These are phyloP conservation scores for Neoarthrinium moseri DNA, from an alignment of 2,329 filamentous ascomycete species.

Conservation along the genomic window DNA sequence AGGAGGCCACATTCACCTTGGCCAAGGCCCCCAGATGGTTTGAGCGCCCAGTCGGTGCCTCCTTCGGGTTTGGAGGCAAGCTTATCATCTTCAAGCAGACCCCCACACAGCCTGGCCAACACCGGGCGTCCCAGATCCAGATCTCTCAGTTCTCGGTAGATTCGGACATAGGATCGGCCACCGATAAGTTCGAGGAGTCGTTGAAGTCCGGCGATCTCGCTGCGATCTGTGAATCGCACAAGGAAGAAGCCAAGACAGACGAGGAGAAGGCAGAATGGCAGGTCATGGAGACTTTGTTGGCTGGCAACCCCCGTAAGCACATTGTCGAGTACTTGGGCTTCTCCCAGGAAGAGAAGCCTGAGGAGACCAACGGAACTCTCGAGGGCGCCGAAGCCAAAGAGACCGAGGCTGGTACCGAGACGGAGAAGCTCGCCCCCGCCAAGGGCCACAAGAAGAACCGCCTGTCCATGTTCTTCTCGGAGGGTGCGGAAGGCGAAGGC, in stretches of 20 bases:
- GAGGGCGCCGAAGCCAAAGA: slow-evolving; percentile 28
- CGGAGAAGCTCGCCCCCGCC: slow-evolving; percentile 42
- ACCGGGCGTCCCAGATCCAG: slow-evolving; percentile 70
- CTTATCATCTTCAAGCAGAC: slow-evolving; percentile 71
- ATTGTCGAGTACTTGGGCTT: slow-evolving; percentile 92
- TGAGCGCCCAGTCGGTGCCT: slow-evolving; percentile 78
- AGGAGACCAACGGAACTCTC: slow-evolving; percentile 48
- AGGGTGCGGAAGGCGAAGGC: slow-evolving; percentile 63
- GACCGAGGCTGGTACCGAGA: slow-evolving; percentile 36
- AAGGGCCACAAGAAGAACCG: slow-evolving; percentile 56
- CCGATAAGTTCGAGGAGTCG: slow-evolving; percentile 82
- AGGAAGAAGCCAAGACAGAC: slow-evolving; percentile 72
- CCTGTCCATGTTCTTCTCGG: slow-evolving; percentile 77
- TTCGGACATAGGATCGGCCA: slow-evolving; percentile 77
- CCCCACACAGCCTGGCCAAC: slow-evolving; percentile 59
- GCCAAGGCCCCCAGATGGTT: slow-evolving; percentile 87
- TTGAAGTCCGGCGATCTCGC: slow-evolving; percentile 75
- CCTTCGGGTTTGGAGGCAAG: slow-evolving; percentile 95
- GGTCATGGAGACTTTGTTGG: slow-evolving; percentile 85
- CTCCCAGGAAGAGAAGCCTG: slow-evolving; percentile 59
- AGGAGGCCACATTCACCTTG: slow-evolving; percentile 85
- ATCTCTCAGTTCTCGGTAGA: slow-evolving; percentile 91
- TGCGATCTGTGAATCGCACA: slow-evolving; percentile 76
- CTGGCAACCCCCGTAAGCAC: slow-evolving; percentile 79
- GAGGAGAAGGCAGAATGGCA: slow-evolving; percentile 97